Evolutionary conservation across 768 basidiomycete genomes (phyloP).

Genomic region (Calocybe gangraenosa): DNA sequence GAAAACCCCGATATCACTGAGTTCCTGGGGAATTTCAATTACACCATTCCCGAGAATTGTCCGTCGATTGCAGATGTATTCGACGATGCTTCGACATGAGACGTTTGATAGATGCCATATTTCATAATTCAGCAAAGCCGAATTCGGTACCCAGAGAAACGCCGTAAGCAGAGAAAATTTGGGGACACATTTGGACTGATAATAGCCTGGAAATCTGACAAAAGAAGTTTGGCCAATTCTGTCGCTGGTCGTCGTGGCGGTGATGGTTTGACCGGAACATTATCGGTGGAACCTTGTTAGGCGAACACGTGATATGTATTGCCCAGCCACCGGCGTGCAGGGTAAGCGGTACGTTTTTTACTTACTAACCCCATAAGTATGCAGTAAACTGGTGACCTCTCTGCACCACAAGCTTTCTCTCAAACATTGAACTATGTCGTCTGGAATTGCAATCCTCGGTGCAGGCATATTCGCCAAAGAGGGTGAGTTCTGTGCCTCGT

Average conservation of each 20-base stretch:
- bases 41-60: constrained; percentile 41
- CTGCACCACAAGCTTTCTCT: not conserved
- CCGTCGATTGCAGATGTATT: constrained; percentile 30
- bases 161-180: constrained; percentile 23
- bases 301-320: constrained; percentile 18
- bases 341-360: not conserved
- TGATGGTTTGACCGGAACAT: constrained; percentile 17
- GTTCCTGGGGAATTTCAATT: constrained; percentile 35
- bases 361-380: constrained; percentile 6
- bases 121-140: constrained; percentile 7
- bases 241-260: constrained; percentile 2
- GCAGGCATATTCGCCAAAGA: constrained; percentile 76
- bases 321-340: not conserved
- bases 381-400: not conserved
- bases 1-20: constrained; percentile 39
- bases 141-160: constrained; percentile 23
- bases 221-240: constrained; percentile 11
- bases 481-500: constrained; percentile 40
- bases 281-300: constrained; percentile 13
- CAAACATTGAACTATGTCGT: constrained; percentile 20
- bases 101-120: not conserved
- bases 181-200: constrained; percentile 5
- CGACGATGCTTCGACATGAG: constrained; percentile 18
- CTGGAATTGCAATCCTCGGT: constrained; percentile 73
- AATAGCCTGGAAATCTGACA: constrained; percentile 18